Evolutionary conservation across 2,329 filamentous ascomycete species (phyloP).

Genomic region (Ceratocystis destructans): DNA sequence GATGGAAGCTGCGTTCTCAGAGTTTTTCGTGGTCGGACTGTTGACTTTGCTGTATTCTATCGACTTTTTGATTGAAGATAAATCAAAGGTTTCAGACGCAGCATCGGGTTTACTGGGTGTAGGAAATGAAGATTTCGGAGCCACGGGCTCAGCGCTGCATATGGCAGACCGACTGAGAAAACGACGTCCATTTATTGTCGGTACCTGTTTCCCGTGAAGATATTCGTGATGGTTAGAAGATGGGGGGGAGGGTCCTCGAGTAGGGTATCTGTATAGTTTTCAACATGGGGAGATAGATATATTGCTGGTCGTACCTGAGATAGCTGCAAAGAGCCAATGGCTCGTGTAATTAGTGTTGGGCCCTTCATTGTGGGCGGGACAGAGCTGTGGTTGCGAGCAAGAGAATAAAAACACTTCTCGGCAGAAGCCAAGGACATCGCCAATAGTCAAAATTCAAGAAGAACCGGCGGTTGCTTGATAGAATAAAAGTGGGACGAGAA

Average conservation of each 20-base stretch:
- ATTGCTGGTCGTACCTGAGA: not conserved
- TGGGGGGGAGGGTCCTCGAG: not conserved
- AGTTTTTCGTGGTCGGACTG: slow-evolving; percentile 19
- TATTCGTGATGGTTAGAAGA: not conserved
- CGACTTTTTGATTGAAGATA: not conserved
- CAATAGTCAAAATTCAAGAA: not conserved
- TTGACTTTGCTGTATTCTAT: slow-evolving; percentile 16
- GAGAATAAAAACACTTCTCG: not conserved
- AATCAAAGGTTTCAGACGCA: not conserved
- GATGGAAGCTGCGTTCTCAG: slow-evolving; percentile 14
- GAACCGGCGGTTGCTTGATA: not conserved
- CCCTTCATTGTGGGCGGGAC: slow-evolving; percentile 1
- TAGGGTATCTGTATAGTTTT: not conserved
- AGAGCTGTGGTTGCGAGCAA: not conserved
- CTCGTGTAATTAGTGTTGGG: slow-evolving; percentile 5
- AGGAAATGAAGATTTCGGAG: not conserved
- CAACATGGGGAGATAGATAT: not conserved
- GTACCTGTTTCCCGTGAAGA: not conserved
- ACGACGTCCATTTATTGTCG: not conserved
- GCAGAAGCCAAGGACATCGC: not conserved
- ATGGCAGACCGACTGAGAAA: slow-evolving; percentile 1
- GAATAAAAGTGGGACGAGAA: slow-evolving; percentile 4
- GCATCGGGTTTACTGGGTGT: not conserved
- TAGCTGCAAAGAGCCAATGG: slow-evolving; percentile 7
- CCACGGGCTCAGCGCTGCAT: not conserved